phyloP scores from a whole-genome alignment of 2,329 filamentous ascomycete genomes.

The Hypoxylon sp. region DNA sequence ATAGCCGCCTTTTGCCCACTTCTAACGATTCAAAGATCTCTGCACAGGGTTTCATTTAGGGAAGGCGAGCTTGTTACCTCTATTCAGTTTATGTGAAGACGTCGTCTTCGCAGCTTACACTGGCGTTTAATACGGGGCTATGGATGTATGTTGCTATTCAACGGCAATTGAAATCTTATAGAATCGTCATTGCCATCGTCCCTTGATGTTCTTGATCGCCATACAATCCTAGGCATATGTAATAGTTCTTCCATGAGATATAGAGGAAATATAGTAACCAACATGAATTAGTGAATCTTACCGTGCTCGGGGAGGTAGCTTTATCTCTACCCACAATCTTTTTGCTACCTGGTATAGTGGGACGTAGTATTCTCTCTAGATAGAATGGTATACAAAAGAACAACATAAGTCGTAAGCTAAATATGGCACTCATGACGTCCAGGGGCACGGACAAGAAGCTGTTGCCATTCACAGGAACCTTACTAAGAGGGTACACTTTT shows the following conservation, averaged over 20 bases:
- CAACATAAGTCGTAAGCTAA: not conserved
- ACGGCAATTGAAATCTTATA: not conserved
- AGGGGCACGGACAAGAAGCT: not conserved
- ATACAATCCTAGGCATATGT: not conserved
- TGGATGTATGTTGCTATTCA: not conserved
- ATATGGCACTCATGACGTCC: not conserved
- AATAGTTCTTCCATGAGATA: not conserved
- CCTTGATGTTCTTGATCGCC: not conserved
- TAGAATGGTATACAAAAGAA: not conserved
- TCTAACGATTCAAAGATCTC: not conserved
- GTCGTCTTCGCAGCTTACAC: too few species aligned
- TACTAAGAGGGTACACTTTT: not conserved
- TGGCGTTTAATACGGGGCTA: not conserved
- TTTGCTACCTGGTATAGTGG: not conserved
- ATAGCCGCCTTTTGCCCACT: not conserved
- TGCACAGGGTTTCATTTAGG: not conserved
- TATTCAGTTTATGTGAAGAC: not conserved
- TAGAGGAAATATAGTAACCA: not conserved
- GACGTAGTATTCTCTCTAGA: not conserved
- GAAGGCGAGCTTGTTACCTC: not conserved
- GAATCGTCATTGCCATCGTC: not conserved
- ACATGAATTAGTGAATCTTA: not conserved
- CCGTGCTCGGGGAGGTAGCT: not conserved
- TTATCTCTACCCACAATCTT: not conserved
- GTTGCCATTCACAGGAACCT: not conserved